Percentiles rank a stretch among this genome's conserved stretches.
Evolutionary conservation across 345 rosid species (phyloP).

Genomic region (Lepidium africanum): DNA sequence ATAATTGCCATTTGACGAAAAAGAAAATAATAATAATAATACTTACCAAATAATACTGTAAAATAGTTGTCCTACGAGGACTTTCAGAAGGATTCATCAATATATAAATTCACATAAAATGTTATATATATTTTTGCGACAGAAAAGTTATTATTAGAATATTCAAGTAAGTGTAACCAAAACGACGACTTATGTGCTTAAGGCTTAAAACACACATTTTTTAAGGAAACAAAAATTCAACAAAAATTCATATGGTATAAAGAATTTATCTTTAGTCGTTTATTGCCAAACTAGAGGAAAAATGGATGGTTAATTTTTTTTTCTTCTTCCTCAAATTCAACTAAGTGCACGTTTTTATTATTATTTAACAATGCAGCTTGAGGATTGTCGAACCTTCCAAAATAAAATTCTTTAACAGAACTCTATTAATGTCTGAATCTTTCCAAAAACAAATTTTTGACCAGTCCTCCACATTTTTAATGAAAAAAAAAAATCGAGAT

Average conservation of each 20-base stretch:
- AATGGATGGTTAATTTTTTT: background rate
- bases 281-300: conserved; percentile 9
- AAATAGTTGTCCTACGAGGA: background rate
- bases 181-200: background rate
- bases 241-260: background rate
- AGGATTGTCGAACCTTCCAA: background rate
- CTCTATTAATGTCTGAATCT: too few species aligned
- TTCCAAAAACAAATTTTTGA: too few species aligned
- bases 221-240: background rate
- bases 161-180: background rate
- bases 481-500: too few species aligned
- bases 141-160: too few species aligned
- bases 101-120: background rate
- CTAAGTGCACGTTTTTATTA: background rate
- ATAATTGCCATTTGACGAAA: background rate
- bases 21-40: background rate
- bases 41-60: background rate
- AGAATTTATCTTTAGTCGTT: background rate
- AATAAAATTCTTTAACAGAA: background rate
- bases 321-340: background rate
- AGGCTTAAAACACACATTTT: background rate
- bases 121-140: too few species aligned
- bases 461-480: too few species aligned
- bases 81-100: background rate
- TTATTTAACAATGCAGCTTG: background rate